Base-by-base conservation (phyloP, 2,329 filamentous ascomycete species). In the Cordyceps cicadae region DNA sequence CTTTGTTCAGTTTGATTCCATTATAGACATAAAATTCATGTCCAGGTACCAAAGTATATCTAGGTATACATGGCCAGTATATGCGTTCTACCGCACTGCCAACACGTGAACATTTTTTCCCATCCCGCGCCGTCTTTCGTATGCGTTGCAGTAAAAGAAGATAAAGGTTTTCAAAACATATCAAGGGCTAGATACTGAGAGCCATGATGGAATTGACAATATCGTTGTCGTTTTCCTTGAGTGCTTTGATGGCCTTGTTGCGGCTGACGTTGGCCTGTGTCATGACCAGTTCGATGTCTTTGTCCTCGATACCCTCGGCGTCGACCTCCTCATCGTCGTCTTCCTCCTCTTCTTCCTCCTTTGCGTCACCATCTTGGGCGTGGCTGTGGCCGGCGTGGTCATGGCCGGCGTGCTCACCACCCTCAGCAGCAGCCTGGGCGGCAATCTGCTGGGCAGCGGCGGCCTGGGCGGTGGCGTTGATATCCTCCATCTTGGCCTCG, bases 161-260 rank as follows among this genome's bases (percentile, higher is more conserved):
- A 54, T 54, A 58, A 62, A 24, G 39, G 48, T 58, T 58, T 59
- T 75, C n/a, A 29, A 34, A 54, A 32, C 45, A 54, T 32, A 60
- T 43, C 51, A 50, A 39, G 51, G 29, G 26, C 51, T 81, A 92
- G 83, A 91, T 87, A 82, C 89, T 92, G 76, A 99, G 81, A 69
- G 93, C 92, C 94, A 99, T 99, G 81, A 99, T 99, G 70, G 94
- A 97, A 85, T 99, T 99, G 83, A 99, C 94, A 81, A 99, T 99
- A 76, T 99, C 94, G 73, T 97, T 97, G 81, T 97, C 93, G 75
- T 99, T 99, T 83, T 97, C 94, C 83, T 92, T 92, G 74, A 99
- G 84, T 61, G 95, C 94, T 82, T 97, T 99, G 81, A 99, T 86
- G 64, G 94, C 94, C 87, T 97, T 97, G 82, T 96, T 97, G 77